A percentile compares a stretch with the other conserved stretches of the same genome.
Evolutionary conservation across 2,329 filamentous ascomycete genomes (phyloP).

Genomic region (Fusarium pseudograminearum): DNA sequence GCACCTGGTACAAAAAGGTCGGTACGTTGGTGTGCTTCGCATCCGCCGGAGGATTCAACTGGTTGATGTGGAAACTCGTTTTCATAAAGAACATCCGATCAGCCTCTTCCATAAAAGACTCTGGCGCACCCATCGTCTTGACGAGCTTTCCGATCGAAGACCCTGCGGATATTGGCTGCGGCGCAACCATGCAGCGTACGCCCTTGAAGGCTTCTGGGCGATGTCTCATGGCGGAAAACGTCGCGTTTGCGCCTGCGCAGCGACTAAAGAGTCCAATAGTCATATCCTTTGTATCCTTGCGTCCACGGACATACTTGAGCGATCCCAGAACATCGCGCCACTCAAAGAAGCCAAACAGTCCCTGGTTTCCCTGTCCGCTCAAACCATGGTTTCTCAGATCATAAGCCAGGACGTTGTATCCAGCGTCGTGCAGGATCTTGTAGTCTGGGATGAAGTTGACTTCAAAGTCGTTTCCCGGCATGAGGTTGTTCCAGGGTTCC

Average conservation of each 20-base stretch:
- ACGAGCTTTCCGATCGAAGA: slow-evolving; percentile 16
- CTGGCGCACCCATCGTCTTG: slow-evolving; percentile 14
- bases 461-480: slow-evolving; percentile 34
- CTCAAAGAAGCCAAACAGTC: slow-evolving; percentile 35
- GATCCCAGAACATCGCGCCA: slow-evolving; percentile 35
- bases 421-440: slow-evolving; percentile 32
- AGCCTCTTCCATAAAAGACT: slow-evolving; percentile 26
- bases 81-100: slow-evolving; percentile 32
- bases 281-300: slow-evolving; percentile 5
- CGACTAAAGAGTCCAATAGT: slow-evolving; percentile 31
- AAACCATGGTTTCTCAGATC: slow-evolving; percentile 33
- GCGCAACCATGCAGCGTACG: slow-evolving; percentile 29
- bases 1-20: slow-evolving; percentile 34
- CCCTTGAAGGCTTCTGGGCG: slow-evolving; percentile 20
- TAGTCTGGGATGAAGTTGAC: slow-evolving; percentile 38
- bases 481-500: slow-evolving; percentile 20
- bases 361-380: slow-evolving; percentile 25
- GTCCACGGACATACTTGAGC: slow-evolving; percentile 16
- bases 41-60: slow-evolving; percentile 7
- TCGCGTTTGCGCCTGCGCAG: slow-evolving; percentile 26
- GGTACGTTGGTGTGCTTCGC: slow-evolving; percentile 29
- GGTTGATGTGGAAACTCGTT: slow-evolving; percentile 28
- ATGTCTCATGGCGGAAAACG: slow-evolving; percentile 20
- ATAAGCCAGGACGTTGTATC: slow-evolving; percentile 33
- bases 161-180: slow-evolving; percentile 15